These are phyloP conservation scores for Elsinoe ampelina DNA, from an alignment of 2,329 filamentous ascomycete genomes.

Conservation along the genomic window DNA sequence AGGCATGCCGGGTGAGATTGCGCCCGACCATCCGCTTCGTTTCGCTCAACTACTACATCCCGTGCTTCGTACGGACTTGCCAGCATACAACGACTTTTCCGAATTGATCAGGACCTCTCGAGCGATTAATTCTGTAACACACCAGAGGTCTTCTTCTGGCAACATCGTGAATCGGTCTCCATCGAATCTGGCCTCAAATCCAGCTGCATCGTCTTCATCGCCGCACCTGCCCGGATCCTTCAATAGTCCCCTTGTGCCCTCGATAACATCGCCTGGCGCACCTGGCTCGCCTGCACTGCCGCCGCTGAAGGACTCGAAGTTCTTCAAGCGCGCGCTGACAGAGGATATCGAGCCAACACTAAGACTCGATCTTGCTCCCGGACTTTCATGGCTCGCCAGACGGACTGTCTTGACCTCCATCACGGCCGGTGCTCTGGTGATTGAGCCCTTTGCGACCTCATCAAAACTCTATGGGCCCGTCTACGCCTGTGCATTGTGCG, in stretches of 20 bases:
- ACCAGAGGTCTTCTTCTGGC: conserved; percentile 54
- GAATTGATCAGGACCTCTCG: conserved; percentile 59
- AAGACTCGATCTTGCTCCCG: conserved; percentile 78
- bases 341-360: conserved; percentile 95
- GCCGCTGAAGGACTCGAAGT: conserved; percentile 78
- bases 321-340: conserved; percentile 79
- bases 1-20: conserved; percentile 43
- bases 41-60: conserved; percentile 78
- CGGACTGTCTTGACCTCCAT: conserved; percentile 76
- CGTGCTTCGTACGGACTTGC: conserved; percentile 71
- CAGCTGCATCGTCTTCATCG: conserved; percentile 21
- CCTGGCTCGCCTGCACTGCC: conserved; percentile 33
- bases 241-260: conserved; percentile 26
- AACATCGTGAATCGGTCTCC: conserved; percentile 27
- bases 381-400: conserved; percentile 86
- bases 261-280: conserved; percentile 28
- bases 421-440: conserved; percentile 73
- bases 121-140: conserved; percentile 51
- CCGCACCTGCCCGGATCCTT: conserved; percentile 37
- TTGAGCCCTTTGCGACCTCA: conserved; percentile 63
- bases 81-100: conserved; percentile 76
- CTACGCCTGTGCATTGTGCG: conserved; percentile 77
- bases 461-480: conserved; percentile 47
- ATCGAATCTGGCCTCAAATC: conserved; percentile 25
- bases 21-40: conserved; percentile 56